Evolutionary conservation across 768 basidiomycete species (phyloP).

Genomic region (Lactarius deliciosus): DNA sequence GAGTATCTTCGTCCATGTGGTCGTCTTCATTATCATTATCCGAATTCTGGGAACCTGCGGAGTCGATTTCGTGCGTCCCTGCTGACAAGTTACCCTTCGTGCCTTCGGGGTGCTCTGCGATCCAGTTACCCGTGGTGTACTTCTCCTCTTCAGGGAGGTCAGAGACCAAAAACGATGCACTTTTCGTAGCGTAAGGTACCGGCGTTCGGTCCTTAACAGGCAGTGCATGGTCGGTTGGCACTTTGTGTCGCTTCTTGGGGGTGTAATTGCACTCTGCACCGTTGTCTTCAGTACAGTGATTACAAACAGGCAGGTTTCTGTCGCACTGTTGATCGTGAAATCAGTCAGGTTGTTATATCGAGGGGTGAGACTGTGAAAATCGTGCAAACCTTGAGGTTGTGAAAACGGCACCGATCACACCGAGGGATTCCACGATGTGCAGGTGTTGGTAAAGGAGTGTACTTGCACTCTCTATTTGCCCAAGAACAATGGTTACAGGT

Average conservation of each 20-base stretch:
- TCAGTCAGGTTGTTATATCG: slow-evolving; percentile 13
- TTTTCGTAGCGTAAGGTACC: slow-evolving; percentile 46
- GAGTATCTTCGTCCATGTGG: slow-evolving; percentile 19
- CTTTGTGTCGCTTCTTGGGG: slow-evolving; percentile 65
- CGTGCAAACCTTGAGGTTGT: slow-evolving; percentile 60
- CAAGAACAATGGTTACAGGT: slow-evolving; percentile 72
- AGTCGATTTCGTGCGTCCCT: slow-evolving; percentile 23
- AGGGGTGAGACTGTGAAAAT: slow-evolving; percentile 13
- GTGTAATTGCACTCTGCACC: slow-evolving; percentile 66
- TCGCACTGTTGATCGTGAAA: slow-evolving; percentile 51
- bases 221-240: slow-evolving; percentile 43
- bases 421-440: slow-evolving; percentile 74
- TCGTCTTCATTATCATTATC: slow-evolving; percentile 30
- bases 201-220: slow-evolving; percentile 40
- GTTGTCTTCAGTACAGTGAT: slow-evolving; percentile 58
- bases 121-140: slow-evolving; percentile 30
- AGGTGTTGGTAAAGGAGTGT: slow-evolving; percentile 72
- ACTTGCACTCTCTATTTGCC: slow-evolving; percentile 63
- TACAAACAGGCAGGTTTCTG: slow-evolving; percentile 68
- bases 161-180: slow-evolving; percentile 49
- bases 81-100: slow-evolving; percentile 19
- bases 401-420: slow-evolving; percentile 66
- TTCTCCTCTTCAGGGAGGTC: slow-evolving; percentile 41
- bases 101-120: slow-evolving; percentile 30
- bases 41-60: slow-evolving; percentile 26